Evolutionary conservation across 1,284 basidiomycete species (phyloP).

Genomic region (Cutaneotrichosporon sp.): DNA sequence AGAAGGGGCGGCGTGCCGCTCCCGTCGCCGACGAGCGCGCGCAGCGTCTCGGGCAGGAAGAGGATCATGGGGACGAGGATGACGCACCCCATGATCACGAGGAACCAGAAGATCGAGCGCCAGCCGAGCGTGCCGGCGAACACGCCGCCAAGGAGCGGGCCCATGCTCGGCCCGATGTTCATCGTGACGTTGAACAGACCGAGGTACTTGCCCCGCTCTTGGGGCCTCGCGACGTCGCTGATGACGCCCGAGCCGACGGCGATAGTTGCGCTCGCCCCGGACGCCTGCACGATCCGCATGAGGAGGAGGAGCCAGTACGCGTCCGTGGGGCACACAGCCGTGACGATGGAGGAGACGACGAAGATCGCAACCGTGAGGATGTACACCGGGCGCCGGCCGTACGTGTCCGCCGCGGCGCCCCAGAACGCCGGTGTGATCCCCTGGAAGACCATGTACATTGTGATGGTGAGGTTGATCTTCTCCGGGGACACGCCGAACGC

Average conservation of each 20-base stretch:
- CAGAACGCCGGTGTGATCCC: conserved; percentile 44
- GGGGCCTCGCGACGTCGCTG: too few species aligned
- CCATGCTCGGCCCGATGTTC: too few species aligned
- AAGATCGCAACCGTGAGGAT: conserved; percentile 39
- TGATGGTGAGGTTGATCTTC: conserved; percentile 45
- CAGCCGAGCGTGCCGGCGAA: too few species aligned
- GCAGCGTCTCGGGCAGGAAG: too few species aligned
- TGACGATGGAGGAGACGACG: conserved; percentile 37
- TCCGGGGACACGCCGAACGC: conserved; percentile 36
- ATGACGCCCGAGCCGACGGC: conserved; percentile 45
- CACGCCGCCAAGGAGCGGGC: conserved; percentile 40
- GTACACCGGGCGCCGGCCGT: conserved; percentile 44
- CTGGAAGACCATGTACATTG: conserved; percentile 45
- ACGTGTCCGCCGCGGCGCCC: conserved; percentile 40
- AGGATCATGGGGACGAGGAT: too few species aligned
- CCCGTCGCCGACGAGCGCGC: too few species aligned
- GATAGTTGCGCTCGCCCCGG: conserved; percentile 42
- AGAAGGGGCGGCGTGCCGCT: too few species aligned
- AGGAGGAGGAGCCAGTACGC: conserved; percentile 46
- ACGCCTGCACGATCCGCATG: conserved; percentile 41
- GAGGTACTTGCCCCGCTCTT: too few species aligned
- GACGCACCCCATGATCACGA: too few species aligned
- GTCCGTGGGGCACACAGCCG: conserved; percentile 42
- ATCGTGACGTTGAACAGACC: too few species aligned
- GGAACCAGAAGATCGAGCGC: too few species aligned